Base-by-base conservation (phyloP, 352 stramenopile species). In the Phytophthora sp. region DNA sequence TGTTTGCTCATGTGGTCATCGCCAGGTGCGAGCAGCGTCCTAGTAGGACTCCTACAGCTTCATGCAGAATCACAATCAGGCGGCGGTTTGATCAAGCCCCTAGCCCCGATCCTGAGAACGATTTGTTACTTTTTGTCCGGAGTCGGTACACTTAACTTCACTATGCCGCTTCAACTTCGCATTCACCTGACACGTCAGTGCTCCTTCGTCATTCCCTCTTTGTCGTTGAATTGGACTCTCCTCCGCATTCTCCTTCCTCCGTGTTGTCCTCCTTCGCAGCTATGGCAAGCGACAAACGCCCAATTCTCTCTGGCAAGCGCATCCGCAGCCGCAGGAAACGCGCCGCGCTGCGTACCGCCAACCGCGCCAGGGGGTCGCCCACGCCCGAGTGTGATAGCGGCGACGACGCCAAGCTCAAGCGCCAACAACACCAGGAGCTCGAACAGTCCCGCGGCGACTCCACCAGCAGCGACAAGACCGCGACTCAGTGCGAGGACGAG, bases 201-300 rank as follows among this genome's bases (percentile, higher is more conserved):
- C 57, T 66, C 35, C 45, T 45, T 57, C 45, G 38, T 63, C 57
- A 76, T 71, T 73, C 39, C 18, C 36, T 42, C 27, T 64, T 73
- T 62, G 45, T 47, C 60, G 50, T 65, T n/a, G 15, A 57, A 7
- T 56, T 29, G 15, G 30, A 27, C 42, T 1, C 41, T 33, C 41
- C n/a, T 15, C 30, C 12, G 18, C 47, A 24, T 26, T 45, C 18
- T 44, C 13, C 26, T 39, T 15, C 18, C 23, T 35, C 11, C 36
- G n/a, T n/a, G n/a, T n/a, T n/a, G n/a, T 44, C 27, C 16, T 31
- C 13, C 42, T 30, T 31, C 12, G 23, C 31, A 31, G 6, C 47
- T 57, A 89, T 91, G 82, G 69, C 74, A 16, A 74, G 69, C 57
- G 80, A 90, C 73, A 91, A 90, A 50, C 80, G 82, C 29, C 79